These are phyloP conservation scores for Boletus insuetus DNA, from an alignment of 768 basidiomycete genomes.

Conservation along the genomic window DNA sequence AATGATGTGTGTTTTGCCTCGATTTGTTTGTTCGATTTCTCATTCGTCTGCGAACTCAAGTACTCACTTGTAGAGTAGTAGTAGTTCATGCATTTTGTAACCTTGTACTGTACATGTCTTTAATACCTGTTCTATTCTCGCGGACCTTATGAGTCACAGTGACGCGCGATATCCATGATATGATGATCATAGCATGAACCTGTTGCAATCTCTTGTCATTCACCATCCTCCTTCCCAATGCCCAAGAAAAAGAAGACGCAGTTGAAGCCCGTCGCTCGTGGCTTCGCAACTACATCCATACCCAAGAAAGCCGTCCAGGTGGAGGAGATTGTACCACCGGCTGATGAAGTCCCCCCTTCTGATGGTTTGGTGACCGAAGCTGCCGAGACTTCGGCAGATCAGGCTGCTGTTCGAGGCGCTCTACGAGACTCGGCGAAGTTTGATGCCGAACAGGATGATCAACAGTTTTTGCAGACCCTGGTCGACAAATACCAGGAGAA, in stretches of 20 bases:
- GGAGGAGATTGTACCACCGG: constrained; percentile 22
- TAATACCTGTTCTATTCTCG: constrained; percentile 22
- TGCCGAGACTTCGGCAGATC: constrained; percentile 4
- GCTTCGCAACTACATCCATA: constrained; percentile 79
- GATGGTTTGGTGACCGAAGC: constrained; percentile 7
- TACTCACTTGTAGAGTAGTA: constrained; percentile 28
- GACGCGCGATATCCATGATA: background rate
- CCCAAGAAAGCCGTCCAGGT: constrained; percentile 63
- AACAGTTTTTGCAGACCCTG: constrained; percentile 61
- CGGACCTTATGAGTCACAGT: background rate
- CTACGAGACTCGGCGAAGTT: constrained; percentile 26
- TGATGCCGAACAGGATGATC: constrained; percentile 43
- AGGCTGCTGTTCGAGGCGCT: constrained; percentile 2
- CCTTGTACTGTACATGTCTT: constrained; percentile 30
- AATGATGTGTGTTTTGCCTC: constrained; percentile 18
- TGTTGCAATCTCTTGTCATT: background rate
- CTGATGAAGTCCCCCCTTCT: constrained; percentile 3
- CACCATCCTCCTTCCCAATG: constrained; percentile 39
- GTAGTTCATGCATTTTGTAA: constrained; percentile 25
- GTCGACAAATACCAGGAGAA: constrained; percentile 86
- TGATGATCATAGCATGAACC: background rate
- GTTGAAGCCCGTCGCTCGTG: constrained; percentile 68
- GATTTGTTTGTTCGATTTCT: constrained; percentile 11
- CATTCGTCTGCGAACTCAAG: constrained; percentile 11
- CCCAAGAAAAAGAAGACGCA: constrained; percentile 86